Conservation (phyloP, 768 basidiomycete species). For the Bullera alba region DNA sequence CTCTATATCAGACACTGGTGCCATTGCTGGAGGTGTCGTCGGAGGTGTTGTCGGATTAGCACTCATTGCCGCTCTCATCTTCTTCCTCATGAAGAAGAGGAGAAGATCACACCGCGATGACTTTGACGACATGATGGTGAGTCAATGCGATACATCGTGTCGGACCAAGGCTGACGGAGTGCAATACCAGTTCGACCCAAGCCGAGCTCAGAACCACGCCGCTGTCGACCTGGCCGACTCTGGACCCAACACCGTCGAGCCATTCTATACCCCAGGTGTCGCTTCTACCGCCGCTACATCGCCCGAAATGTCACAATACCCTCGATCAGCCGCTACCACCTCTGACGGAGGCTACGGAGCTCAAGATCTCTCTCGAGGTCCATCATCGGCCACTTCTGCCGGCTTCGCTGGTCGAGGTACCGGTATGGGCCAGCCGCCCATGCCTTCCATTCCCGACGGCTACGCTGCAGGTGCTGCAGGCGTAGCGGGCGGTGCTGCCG, state of each 20-base stretch:
- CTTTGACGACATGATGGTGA: conserved; percentile 45
- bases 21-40: conserved; percentile 34
- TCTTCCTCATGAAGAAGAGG: conserved; percentile 28
- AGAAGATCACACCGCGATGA: conserved; percentile 33
- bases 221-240: conserved; percentile 35
- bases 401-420: conserved; percentile 43
- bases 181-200: conserved; percentile 43
- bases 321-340: conserved; percentile 29
- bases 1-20: conserved; percentile 23
- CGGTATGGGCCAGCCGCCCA: conserved; percentile 10
- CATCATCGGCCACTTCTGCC: conserved; percentile 36
- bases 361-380: conserved; percentile 30
- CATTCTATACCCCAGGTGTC: conserved; percentile 39
- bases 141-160: conserved; percentile 3
- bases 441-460: conserved; percentile 13
- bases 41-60: conserved; percentile 35
- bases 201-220: conserved; percentile 35
- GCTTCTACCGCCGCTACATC: conserved; percentile 30
- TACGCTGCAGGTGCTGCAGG: conserved; percentile 10
- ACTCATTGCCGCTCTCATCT: conserved; percentile 25
- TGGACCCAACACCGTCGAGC: conserved; percentile 26
- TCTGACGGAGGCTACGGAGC: conserved; percentile 28
- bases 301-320: conserved; percentile 43
- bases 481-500: conserved; percentile 13
- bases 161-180: neutral